Evolutionary conservation across 768 basidiomycete species (phyloP).

Genomic region (Mycena latifolia): DNA sequence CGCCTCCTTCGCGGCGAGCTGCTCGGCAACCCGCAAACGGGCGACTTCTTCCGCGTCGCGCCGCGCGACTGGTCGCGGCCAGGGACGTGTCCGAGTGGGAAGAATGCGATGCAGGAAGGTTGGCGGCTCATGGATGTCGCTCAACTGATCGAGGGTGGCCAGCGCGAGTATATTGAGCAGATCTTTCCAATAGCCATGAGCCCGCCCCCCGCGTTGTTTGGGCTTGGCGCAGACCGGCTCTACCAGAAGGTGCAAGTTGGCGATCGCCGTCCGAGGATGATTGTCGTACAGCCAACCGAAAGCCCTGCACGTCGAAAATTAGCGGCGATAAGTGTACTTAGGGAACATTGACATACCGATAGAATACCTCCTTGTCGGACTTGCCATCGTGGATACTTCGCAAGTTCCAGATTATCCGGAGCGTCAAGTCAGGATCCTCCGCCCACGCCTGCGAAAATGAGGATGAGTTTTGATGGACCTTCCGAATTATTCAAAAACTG

Average conservation of each 20-base stretch:
- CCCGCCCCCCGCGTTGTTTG: conserved; percentile 41
- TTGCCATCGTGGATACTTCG: conserved; percentile 79
- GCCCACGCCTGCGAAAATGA: conserved; percentile 68
- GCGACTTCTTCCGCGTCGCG: too few relatives aligned
- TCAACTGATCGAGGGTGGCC: conserved; percentile 65
- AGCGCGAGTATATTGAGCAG: conserved; percentile 76
- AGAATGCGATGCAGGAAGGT: conserved; percentile 43
- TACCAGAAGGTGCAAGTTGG: conserved; percentile 67
- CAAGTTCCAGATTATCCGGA: conserved; percentile 75
- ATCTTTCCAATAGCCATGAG: conserved; percentile 84
- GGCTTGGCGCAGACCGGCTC: conserved; percentile 59
- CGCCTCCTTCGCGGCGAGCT: too few relatives aligned
- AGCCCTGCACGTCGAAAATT: conserved; percentile 51
- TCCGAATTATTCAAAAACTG: neutral
- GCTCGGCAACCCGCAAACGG: too few relatives aligned
- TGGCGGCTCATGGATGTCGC: conserved; percentile 32
- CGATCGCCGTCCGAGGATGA: conserved; percentile 77
- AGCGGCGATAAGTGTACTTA: too few relatives aligned
- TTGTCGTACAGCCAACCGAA: conserved; percentile 79
- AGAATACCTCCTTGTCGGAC: conserved; percentile 70
- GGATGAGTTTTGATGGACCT: too few relatives aligned
- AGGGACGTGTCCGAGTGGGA: conserved; percentile 39
- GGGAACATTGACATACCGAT: conserved; percentile 59
- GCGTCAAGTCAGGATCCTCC: conserved; percentile 68
- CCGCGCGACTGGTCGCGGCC: too few relatives aligned